Evolutionary conservation across 805 yeast species (phyloP), one percentile per base, ranked within the genome.

Genomic region (Maudiozyma bulderi): DNA sequence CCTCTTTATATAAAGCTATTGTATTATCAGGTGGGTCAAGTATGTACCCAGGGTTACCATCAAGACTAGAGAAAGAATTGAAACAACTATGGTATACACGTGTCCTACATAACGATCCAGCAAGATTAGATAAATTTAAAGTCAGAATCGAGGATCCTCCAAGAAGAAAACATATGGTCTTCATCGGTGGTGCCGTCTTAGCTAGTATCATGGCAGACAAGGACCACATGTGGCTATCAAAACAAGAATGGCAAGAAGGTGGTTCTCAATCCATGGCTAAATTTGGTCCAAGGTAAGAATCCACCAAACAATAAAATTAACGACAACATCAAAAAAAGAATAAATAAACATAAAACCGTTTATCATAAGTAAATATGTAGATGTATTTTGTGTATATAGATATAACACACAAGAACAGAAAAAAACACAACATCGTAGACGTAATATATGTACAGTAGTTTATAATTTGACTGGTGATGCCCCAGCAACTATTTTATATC

Each of bases 111-210:
- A 89, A 89, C 46, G 95, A 93, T 69, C 82, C 97, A 30, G 63
- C 88, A 14, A 77, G 98, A 62, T 75, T 93, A 56, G 86, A 80
- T 53, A 90, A 90, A 69, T 91, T 93, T 71, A 93, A 93, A 70
- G 96, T 93, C 40, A 81, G 91, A 70, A 93, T 93, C 60, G 98
- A 93, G 68, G 98, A 93, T 67, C 98, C 99, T 40, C 99, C 99
- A 57, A 81, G 98, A 74, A 88, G 99, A 75, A 85, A 90, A 67
- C 96, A 93, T 69, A 91, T 93, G 97, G 99, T 93, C 35, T 93
- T 93, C 70, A 82, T 91, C 57, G 99, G 99, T 58, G 99, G 99
- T 60, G 98, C 98, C 5, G 98, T 93, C 20, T 76, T 93, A 64
- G 98, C 99, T 34, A 88, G 86, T 64, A 91, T 93, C 58, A 93